Conservation (phyloP, 192 early-diverging fungal species). For the Coemansia sp. region DNA sequence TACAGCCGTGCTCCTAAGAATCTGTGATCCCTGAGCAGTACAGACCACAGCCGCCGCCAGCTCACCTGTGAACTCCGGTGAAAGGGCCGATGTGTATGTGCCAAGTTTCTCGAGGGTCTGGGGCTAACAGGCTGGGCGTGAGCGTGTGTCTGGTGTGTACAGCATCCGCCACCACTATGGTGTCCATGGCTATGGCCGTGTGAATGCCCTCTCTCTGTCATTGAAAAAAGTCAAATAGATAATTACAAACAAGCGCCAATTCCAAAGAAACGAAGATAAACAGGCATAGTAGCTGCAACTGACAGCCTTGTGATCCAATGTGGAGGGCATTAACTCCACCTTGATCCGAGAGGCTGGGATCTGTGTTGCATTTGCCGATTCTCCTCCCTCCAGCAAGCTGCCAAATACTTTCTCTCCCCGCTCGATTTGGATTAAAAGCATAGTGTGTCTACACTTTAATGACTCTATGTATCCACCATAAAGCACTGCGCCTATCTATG, state of each 20-base stretch:
- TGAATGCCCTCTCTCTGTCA: background rate
- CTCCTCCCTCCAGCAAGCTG: background rate
- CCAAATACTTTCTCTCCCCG: background rate
- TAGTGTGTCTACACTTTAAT: too few species aligned
- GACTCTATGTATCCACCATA: background rate
- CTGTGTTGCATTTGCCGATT: background rate
- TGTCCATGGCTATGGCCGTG: background rate
- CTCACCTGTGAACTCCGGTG: slow-evolving; percentile 5
- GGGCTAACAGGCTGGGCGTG: background rate
- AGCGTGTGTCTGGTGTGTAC: background rate
- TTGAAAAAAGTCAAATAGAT: background rate
- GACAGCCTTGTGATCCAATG: background rate
- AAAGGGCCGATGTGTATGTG: background rate
- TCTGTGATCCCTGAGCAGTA: slow-evolving; percentile 20
- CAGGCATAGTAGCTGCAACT: background rate
- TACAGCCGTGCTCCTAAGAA: slow-evolving; percentile 33
- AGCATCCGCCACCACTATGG: background rate
- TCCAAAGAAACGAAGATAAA: background rate
- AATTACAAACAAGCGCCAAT: background rate
- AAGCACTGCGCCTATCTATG: background rate
- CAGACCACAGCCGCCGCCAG: slow-evolving; percentile 28
- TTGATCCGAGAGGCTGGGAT: background rate
- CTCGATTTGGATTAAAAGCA: background rate
- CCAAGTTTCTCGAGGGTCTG: background rate
- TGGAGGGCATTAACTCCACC: background rate